phyloP scores from a whole-genome alignment of 2,329 filamentous ascomycete species.

The Celoporthe dispersa region DNA sequence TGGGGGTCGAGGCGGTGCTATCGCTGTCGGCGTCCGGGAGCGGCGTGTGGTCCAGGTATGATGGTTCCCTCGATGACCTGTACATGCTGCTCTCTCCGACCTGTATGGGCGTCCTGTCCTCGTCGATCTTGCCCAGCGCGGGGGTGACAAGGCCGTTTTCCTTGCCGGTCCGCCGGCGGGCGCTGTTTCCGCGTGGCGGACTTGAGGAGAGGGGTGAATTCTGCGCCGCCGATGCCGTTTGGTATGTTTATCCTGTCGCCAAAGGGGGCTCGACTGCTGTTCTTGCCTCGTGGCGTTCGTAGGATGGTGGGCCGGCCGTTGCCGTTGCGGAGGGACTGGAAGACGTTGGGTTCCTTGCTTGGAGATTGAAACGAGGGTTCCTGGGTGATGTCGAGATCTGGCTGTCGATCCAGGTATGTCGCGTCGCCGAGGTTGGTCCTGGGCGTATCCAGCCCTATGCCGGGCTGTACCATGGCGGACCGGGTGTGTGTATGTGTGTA shows the following conservation, averaged over 20 bases:
- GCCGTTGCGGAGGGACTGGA: conserved; percentile 75
- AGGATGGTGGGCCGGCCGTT: conserved; percentile 60
- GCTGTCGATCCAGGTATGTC: conserved; percentile 73
- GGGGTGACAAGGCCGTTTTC: conserved; percentile 69
- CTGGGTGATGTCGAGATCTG: conserved; percentile 82
- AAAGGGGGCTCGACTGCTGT: conserved; percentile 63
- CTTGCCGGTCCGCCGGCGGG: conserved; percentile 63
- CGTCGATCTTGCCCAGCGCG: conserved; percentile 69
- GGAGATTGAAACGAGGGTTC: conserved; percentile 87
- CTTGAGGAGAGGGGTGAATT: conserved; percentile 95
- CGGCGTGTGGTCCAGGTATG: conserved; percentile 71
- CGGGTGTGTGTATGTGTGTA: neutral
- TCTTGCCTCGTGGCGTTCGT: conserved; percentile 70
- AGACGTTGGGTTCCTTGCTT: conserved; percentile 74
- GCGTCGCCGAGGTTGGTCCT: conserved; percentile 83
- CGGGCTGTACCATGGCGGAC: conserved; percentile 65
- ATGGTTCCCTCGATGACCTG: conserved; percentile 67
- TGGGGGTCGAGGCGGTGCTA: conserved; percentile 81
- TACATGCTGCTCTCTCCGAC: conserved; percentile 74
- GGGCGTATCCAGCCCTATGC: conserved; percentile 78
- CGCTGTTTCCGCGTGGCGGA: conserved; percentile 74
- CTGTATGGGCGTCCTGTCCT: conserved; percentile 76
- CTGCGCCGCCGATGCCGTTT: conserved; percentile 66
- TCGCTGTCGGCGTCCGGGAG: conserved; percentile 77
- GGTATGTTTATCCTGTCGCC: conserved; percentile 74